Conservation (phyloP, 306 rosid genomes). For the Phaseolus lunatus region DNA sequence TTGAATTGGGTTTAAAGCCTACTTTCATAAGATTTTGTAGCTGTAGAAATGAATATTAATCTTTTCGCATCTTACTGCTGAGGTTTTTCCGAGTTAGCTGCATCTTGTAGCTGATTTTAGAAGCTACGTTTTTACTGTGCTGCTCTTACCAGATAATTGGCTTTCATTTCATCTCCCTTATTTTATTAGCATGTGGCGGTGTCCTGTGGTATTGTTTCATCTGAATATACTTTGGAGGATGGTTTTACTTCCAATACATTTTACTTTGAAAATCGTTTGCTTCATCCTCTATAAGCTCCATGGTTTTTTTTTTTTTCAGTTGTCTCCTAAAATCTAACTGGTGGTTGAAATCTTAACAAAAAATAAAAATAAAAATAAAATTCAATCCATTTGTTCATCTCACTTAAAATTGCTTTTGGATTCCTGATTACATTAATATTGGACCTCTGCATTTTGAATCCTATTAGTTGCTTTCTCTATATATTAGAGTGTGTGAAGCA, state of each 20-base stretch:
- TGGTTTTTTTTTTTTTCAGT: not conserved
- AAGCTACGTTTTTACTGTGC: conserved; percentile 1
- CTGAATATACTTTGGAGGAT: conserved; percentile 29
- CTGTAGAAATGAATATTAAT: conserved; percentile 1
- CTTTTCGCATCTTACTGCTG: not conserved
- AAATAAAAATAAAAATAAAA: not conserved
- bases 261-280: not conserved
- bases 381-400: not conserved
- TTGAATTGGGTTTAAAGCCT: no score
- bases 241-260: conserved; percentile 2
- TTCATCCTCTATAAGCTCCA: conserved; percentile 9
- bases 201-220: conserved; percentile 21
- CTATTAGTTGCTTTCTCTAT: conserved; percentile 30
- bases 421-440: conserved; percentile 22
- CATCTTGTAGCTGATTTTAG: conserved; percentile 36
- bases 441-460: conserved; percentile 15
- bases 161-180: not conserved
- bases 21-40: not conserved
- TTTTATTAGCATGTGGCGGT: conserved; percentile 12
- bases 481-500: conserved; percentile 32
- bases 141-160: conserved; percentile 8
- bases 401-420: conserved; percentile 20
- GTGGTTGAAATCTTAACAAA: conserved; percentile 12
- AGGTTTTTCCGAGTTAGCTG: not conserved
- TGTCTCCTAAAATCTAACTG: conserved; percentile 12